phyloP scores from a whole-genome alignment of 2,329 filamentous ascomycete genomes.

The Microdochium trichocladiopsis region DNA sequence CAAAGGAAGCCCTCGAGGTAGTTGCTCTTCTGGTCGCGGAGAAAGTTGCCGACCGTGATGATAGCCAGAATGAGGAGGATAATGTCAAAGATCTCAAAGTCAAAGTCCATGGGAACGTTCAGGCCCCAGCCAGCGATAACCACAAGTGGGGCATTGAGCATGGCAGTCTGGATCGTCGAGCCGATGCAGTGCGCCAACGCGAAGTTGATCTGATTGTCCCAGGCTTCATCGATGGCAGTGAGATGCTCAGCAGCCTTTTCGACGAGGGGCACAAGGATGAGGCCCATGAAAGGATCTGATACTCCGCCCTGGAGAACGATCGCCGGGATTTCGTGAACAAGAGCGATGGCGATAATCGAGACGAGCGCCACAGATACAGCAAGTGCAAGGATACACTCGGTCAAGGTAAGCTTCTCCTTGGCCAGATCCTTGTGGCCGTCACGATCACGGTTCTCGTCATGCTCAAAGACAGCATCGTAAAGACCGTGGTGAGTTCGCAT shows the following conservation, averaged over 20 bases:
- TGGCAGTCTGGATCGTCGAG: slow-evolving; percentile 80
- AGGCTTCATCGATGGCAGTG: slow-evolving; percentile 78
- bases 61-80: slow-evolving; percentile 76
- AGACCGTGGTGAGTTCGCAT: slow-evolving; percentile 70
- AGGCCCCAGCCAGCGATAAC: slow-evolving; percentile 81
- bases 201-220: slow-evolving; percentile 78
- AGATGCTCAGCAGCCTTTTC: slow-evolving; percentile 85
- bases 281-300: slow-evolving; percentile 50
- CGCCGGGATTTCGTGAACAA: slow-evolving; percentile 65
- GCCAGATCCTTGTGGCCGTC: slow-evolving; percentile 53
- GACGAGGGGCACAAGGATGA: slow-evolving; percentile 75
- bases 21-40: slow-evolving; percentile 83
- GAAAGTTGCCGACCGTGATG: slow-evolving; percentile 78
- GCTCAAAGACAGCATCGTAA: slow-evolving; percentile 66
- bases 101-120: slow-evolving; percentile 62
- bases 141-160: slow-evolving; percentile 79
- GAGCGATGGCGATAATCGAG: slow-evolving; percentile 63
- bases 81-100: slow-evolving; percentile 84
- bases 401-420: slow-evolving; percentile 66
- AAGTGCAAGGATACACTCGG: slow-evolving; percentile 63
- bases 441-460: slow-evolving; percentile 60
- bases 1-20: slow-evolving; percentile 83
- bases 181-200: slow-evolving; percentile 81
- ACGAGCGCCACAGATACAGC: slow-evolving; percentile 60
- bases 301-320: slow-evolving; percentile 39